A percentile compares a stretch with the other conserved stretches of the same genome.
Conservation (phyloP, 805 yeast species). For the Ogataea trehaloabstinens region DNA sequence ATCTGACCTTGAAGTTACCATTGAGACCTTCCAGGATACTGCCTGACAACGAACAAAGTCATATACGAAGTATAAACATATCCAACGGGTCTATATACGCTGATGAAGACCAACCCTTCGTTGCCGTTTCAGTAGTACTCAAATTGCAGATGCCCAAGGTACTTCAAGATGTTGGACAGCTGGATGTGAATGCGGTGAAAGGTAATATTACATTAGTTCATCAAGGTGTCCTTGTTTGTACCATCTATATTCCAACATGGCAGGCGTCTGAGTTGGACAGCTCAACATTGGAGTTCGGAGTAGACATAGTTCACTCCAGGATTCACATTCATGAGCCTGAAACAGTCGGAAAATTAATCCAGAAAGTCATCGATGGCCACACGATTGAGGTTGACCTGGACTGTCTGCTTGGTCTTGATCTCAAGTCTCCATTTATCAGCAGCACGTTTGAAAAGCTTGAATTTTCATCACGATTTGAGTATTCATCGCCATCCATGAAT, state of each 20-base stretch:
- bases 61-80: not conserved
- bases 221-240: conserved; percentile 1
- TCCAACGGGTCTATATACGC: not conserved
- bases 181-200: conserved; percentile 2
- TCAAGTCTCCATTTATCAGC: conserved; percentile 24
- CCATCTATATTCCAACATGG: conserved; percentile 13
- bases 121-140: not conserved
- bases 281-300: conserved; percentile 1
- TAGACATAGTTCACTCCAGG: conserved; percentile 7
- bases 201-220: conserved; percentile 5
- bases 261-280: conserved; percentile 21
- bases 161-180: not conserved
- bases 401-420: conserved; percentile 15
- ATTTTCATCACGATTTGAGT: not conserved
- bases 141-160: not conserved
- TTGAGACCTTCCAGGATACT: conserved; percentile 1
- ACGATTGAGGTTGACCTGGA: conserved; percentile 4
- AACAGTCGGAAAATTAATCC: conserved; percentile 1
- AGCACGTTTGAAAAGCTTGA: conserved; percentile 11
- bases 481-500: conserved; percentile 4
- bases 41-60: not conserved
- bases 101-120: conserved; percentile 1
- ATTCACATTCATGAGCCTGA: conserved; percentile 7
- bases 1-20: conserved; percentile 3
- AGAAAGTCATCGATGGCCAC: conserved; percentile 4